Conservation (phyloP, 1,139 yeast species). For the Debaryomyces coudertii region DNA sequence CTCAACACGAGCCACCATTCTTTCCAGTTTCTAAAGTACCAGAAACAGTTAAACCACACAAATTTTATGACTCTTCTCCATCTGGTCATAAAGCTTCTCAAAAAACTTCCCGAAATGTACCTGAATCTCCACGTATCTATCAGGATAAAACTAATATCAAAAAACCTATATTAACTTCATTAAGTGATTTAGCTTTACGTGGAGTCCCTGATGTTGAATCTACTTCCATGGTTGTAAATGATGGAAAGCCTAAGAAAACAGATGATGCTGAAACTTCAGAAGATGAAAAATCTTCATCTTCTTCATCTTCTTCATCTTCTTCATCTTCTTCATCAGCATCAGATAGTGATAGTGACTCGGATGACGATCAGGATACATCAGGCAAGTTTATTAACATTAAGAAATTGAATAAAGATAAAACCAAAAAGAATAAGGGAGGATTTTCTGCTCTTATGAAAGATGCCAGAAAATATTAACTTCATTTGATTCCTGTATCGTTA, state of each 20-base stretch:
- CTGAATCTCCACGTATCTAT: constrained; percentile 23
- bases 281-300: constrained; percentile 12
- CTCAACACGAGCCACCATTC: not conserved
- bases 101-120: not conserved
- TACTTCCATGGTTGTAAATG: not conserved
- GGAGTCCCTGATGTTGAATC: constrained; percentile 63
- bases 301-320: constrained; percentile 14
- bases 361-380: constrained; percentile 16
- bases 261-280: constrained; percentile 9
- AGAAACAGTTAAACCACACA: not conserved
- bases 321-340: constrained; percentile 19
- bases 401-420: constrained; percentile 34
- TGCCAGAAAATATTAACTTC: constrained; percentile 27
- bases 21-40: not conserved
- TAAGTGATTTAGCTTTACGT: constrained; percentile 57
- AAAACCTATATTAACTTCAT: constrained; percentile 47
- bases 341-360: constrained; percentile 22
- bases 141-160: constrained; percentile 15
- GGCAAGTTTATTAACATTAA: constrained; percentile 18
- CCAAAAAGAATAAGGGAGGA: constrained; percentile 38
- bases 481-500: not conserved
- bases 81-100: not conserved
- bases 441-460: constrained; percentile 59
- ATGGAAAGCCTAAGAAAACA: constrained; percentile 6
- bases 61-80: not conserved